Evolutionary conservation across 148 eudicot species (phyloP), one percentile per base, ranked within the genome.

Genomic region (Diospyros lotus): DNA sequence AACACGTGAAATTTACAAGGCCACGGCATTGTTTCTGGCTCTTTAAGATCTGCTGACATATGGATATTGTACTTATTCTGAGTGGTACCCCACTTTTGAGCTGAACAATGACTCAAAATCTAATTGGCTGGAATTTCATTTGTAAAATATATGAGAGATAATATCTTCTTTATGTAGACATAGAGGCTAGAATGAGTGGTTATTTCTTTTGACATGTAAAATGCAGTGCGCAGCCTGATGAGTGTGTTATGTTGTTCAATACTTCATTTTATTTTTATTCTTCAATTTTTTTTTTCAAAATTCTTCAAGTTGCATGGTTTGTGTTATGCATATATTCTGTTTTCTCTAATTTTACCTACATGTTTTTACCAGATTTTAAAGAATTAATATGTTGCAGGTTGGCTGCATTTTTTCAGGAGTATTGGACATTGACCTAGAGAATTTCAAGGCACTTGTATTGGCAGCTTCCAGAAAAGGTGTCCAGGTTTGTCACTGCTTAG

Each of bases 351-450:
- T 71, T 12, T 56, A 53, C 17, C 53, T 56, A 42, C 63, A 44
- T 53, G 15, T 44, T 43, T 64, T 53, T 50, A 58, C 48, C 5
- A 14, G 39, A 46, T 64, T 44, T 56, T 80, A 64, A 68, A 40
- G 8, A 9, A 71, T 39, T 75, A 48, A 18, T 73, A 58, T 55
- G 75, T 73, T n/a, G 64, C 14, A 84, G 94, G 86, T 86, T 43
- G 91, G 91, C 52, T 86, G 86, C 75, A 76, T 89, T 64, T 73
- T 73, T 42, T 68, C 85, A 43, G 81, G 80, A 66, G 70, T 70
- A 44, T 80, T 84, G 65, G 83, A 87, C 69, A 79, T 77, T 72
- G 91, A 85, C 78, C 77, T 85, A 71, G 89, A 89, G 77, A 80
- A 76, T 74, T 73, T 89, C 40, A 82, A 80, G 82, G 76, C 76